Base-by-base conservation (phyloP, 345 rosid genomes). In the Gossypium bickii region DNA sequence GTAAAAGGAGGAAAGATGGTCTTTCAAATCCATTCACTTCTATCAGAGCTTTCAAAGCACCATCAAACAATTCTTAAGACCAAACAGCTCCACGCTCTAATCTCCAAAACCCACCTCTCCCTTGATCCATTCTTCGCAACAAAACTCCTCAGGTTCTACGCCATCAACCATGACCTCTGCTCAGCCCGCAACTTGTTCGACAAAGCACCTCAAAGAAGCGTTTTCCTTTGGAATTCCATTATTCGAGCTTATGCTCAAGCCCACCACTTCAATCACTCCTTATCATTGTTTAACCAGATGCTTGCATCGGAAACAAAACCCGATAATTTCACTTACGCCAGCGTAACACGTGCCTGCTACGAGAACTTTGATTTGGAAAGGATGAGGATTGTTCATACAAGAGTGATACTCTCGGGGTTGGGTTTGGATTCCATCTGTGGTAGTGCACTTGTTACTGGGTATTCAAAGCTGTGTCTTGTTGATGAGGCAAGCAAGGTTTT, bases 181-280 rank as follows among this genome's bases (percentile, higher is more conserved):
- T 81, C 88, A 15, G 97, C 95, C 3, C 87, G 88, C 71, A 76
- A 86, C 63, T 74, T 92, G 94, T 94, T 94, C 86, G 92, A 89
- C 72, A 73, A 67, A 91, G 86, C 79, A 78, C 91, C 90, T 44
- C 85, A 82, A 9, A 84, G 88, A 79, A 93, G 93, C 59, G 86
- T 94, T 74, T 94, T 85, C 86, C 89, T 91, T 22, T 92, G 97
- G 98, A 91, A 91, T 79, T 84, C 96, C 74, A 80, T 88, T 13
- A 86, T 94, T 77, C 90, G 97, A 22, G 96, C 91, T 67, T 82
- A 87, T 49, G 96, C 97, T 1, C 84, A 80, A 79, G 79, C 77
- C 16, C 75, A 81, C 67, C 70, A 59, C n/a, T 83, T 86, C 53
- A 27, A 58, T 38, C 78, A 66, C 13, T 87, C 87, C 11, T 75